Evolutionary conservation across 2,329 filamentous ascomycete species (phyloP).

Genomic region (Geosmithia putterillii): DNA sequence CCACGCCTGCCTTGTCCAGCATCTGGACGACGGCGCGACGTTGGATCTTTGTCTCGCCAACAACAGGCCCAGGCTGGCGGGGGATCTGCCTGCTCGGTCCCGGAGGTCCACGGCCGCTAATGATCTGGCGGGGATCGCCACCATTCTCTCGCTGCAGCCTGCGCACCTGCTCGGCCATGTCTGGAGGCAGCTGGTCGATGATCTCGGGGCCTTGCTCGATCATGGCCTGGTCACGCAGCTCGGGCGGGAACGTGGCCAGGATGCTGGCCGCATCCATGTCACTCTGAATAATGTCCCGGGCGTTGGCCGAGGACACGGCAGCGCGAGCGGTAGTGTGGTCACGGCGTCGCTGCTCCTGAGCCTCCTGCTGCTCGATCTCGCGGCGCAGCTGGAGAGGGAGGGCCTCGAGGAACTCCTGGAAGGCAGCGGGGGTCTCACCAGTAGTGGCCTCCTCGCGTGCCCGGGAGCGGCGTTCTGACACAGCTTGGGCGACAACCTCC

Average conservation of each 20-base stretch:
- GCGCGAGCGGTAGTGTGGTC: conserved; percentile 37
- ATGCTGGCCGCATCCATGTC: conserved; percentile 94
- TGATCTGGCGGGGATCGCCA: conserved; percentile 17
- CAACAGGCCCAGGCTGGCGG: conserved; percentile 8
- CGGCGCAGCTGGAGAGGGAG: conserved; percentile 80
- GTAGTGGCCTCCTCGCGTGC: conserved; percentile 54
- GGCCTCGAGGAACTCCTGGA: conserved; percentile 87
- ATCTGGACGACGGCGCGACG: conserved; percentile 85
- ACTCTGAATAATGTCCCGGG: conserved; percentile 21
- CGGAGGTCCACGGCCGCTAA: not conserved
- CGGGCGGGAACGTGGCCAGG: conserved; percentile 76
- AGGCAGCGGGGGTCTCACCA: conserved; percentile 73
- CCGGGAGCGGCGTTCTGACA: conserved; percentile 71
- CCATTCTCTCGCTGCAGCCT: conserved; percentile 36
- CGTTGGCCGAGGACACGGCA: conserved; percentile 1
- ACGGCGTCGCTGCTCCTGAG: conserved; percentile 74
- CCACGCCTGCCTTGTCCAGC: conserved; percentile 90
- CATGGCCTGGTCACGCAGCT: conserved; percentile 73
- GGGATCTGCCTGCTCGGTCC: not conserved
- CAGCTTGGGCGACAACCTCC: conserved; percentile 86
- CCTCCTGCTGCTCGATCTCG: conserved; percentile 85
- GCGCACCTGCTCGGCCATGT: conserved; percentile 77
- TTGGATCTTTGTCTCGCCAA: conserved; percentile 48
- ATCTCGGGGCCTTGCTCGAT: conserved; percentile 87
- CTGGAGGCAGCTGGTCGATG: conserved; percentile 70